Evolutionary conservation across 2,329 filamentous ascomycete species (phyloP).

Genomic region (Ophiocordyceps camponoti-rufipedis): DNA sequence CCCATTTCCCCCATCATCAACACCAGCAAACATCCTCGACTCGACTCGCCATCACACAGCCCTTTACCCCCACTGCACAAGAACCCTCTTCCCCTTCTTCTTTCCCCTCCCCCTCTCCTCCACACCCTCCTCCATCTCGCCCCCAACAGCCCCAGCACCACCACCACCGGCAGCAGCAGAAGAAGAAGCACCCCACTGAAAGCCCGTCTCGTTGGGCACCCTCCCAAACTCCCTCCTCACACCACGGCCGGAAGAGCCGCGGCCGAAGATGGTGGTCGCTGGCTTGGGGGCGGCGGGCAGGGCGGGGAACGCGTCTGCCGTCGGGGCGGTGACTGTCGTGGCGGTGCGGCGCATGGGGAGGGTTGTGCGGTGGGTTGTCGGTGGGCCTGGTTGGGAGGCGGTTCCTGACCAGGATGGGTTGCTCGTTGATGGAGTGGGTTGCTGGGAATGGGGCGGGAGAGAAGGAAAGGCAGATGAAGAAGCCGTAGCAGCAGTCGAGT

Average conservation of each 20-base stretch:
- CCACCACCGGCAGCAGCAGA: too few species aligned
- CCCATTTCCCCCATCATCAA: not conserved
- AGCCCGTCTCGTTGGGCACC: conserved; percentile 28
- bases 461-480: conserved; percentile 23
- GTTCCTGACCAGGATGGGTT: not conserved
- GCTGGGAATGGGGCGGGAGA: conserved; percentile 13
- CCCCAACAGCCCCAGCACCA: conserved; percentile 7
- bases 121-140: conserved; percentile 9
- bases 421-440: not conserved
- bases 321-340: conserved; percentile 8
- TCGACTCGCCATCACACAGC: too few species aligned
- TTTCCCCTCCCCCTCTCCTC: conserved; percentile 23
- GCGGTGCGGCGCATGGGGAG: not conserved
- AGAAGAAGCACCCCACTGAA: conserved; percentile 26
- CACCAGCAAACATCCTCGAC: not conserved
- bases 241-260: conserved; percentile 27
- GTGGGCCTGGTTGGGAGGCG: not conserved
- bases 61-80: conserved; percentile 39
- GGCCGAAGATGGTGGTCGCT: conserved; percentile 42
- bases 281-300: conserved; percentile 62
- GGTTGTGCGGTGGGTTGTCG: not conserved
- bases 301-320: conserved; percentile 58
- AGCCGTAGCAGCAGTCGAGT: conserved; percentile 2
- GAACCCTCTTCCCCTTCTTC: conserved; percentile 42
- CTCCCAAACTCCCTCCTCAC: conserved; percentile 31